Evolutionary conservation across 2,329 filamentous ascomycete species (phyloP), one percentile per base, ranked within the genome.

Genomic region (Cladosporium sp.): DNA sequence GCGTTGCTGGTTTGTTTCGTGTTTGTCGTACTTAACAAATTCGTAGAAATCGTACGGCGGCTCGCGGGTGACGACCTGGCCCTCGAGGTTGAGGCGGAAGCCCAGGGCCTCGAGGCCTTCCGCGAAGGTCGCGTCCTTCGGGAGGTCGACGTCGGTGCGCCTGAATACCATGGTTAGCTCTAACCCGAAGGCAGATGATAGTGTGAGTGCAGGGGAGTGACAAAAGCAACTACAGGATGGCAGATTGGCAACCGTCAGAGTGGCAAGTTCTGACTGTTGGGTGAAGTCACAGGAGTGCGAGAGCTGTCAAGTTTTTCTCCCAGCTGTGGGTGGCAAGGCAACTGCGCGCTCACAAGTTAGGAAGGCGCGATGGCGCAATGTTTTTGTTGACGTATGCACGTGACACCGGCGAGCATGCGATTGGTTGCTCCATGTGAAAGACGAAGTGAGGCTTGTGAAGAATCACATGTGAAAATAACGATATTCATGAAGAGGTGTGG

Each of bases 1-100:
- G 67, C 91, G 90, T 19, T 88, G 79, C 40, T 88, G 82, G 71
- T 96, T 96, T 74, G 88, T 82, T 92, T 65, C 84, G 86, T 47
- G 17, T n/a, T 30, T 30, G 1, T 30, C 15, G 70, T 83, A 88
- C 55, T 89, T 73, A 70, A 85, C 87, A 79, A 82, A 96, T 65
- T 89, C 83, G 78, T 90, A 96, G 69, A 86, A 87, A 64, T 82
- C 78, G 28, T 50, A 6, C 15, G 87, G 80, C 15, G 3, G 19
- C 5, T n/a, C 20, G 2, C 28, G 34, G 19, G 64, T 57, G 37
- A 67, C 59, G 58, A 67, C 59, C 40, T 66, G 64, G 28, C 62
- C 59, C 5, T 64, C 39, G 8, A 37, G 15, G 30, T 22, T 22
- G 47, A 19, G 4, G 36, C 58, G 54, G 59, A 62, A 93, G 88